These are phyloP conservation scores for Pavlovales sp. DNA, from an alignment of 208 protist species.

Conservation along the genomic window DNA sequence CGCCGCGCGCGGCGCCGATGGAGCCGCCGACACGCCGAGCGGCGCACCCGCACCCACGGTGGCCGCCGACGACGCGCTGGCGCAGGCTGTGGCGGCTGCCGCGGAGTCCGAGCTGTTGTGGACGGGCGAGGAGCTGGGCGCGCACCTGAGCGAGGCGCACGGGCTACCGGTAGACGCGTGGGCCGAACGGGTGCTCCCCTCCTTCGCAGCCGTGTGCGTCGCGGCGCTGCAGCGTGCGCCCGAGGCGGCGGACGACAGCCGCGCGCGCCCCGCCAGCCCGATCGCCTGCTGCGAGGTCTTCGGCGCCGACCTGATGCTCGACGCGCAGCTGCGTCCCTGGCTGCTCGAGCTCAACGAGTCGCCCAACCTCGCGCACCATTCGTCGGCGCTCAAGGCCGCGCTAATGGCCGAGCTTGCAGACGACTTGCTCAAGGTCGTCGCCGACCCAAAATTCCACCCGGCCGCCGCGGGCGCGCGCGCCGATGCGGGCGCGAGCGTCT, in stretches of 20 bases:
- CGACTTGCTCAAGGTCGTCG: neutral
- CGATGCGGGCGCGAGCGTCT: too few relatives aligned
- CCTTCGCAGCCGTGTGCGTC: neutral
- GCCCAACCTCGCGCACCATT: neutral
- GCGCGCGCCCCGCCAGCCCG: too few relatives aligned
- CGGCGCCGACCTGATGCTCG: constrained; percentile 57
- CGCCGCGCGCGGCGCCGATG: too few relatives aligned
- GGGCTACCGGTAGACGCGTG: neutral
- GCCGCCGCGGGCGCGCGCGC: too few relatives aligned
- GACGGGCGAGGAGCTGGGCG: neutral
- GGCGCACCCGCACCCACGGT: too few relatives aligned
- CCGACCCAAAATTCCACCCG: too few relatives aligned
- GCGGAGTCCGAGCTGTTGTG: neutral
- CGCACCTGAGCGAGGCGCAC: neutral
- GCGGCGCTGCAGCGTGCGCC: neutral
- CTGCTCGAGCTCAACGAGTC: constrained; percentile 55
- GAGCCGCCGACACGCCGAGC: neutral
- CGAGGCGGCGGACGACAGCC: neutral
- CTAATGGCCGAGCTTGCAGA: neutral
- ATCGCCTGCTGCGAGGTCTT: constrained; percentile 9
- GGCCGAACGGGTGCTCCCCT: neutral
- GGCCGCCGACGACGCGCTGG: too few relatives aligned
- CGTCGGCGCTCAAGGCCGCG: neutral
- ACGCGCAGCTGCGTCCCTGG: constrained; percentile 47
- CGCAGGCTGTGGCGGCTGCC: too few relatives aligned